phyloP scores from a whole-genome alignment of 129 eudicot species.

The Solidago caesia region DNA sequence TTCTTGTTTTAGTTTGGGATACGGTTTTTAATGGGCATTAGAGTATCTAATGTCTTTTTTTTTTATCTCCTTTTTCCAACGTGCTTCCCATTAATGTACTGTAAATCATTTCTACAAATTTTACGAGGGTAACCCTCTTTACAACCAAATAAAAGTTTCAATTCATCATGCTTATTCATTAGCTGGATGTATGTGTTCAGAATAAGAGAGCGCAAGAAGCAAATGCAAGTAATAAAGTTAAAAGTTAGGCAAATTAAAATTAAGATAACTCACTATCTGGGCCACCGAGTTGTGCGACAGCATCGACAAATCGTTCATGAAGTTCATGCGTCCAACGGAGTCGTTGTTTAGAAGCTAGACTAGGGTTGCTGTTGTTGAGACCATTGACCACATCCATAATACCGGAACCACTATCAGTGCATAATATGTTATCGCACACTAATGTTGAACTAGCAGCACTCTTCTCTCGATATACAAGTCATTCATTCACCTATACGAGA shows the following conservation, averaged over 20 bases:
- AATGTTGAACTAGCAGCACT: slow-evolving; percentile 1
- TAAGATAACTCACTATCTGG: slow-evolving; percentile 68
- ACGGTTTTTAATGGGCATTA: too few relatives aligned
- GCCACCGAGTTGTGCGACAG: slow-evolving; percentile 90
- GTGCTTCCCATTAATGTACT: too few relatives aligned
- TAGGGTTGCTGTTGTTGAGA: slow-evolving; percentile 43
- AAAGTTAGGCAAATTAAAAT: slow-evolving; percentile 17
- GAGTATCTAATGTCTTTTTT: too few relatives aligned
- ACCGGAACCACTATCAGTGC: slow-evolving; percentile 22
- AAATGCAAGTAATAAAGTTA: slow-evolving; percentile 23
- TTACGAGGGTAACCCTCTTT: too few relatives aligned
- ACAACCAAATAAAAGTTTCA: neutral
- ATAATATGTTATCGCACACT: slow-evolving; percentile 23
- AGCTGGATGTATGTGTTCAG: neutral
- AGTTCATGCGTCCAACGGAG: slow-evolving; percentile 88
- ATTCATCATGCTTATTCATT: neutral
- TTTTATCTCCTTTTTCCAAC: too few relatives aligned
- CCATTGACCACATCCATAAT: slow-evolving; percentile 37
- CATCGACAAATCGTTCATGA: slow-evolving; percentile 89
- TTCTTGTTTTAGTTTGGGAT: too few relatives aligned
- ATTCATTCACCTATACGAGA: too few relatives aligned
- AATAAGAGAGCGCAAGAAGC: neutral
- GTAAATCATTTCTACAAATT: too few relatives aligned
- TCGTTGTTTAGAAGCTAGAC: slow-evolving; percentile 72
- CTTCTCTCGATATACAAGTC: neutral